Conservation (phyloP, 768 basidiomycete species). For the Terana coerulea region DNA sequence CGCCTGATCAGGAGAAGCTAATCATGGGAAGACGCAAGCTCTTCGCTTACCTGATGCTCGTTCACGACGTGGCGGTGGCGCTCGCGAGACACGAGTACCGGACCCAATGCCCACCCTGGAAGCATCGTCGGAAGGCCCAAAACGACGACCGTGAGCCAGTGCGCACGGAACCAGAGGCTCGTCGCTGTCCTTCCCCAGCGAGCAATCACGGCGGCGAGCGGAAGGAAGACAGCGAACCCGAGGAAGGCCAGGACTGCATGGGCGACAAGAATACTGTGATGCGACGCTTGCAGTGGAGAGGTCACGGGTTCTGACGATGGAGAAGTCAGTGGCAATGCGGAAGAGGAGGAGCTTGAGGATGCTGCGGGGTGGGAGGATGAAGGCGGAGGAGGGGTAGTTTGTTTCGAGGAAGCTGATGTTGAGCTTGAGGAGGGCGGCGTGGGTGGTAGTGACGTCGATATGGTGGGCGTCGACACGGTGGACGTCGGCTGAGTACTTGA, state of each 20-base stretch:
- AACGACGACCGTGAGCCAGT: conserved; percentile 46
- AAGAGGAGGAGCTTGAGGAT: conserved; percentile 2
- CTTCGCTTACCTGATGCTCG: conserved; percentile 39
- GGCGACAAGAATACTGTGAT: conserved; percentile 38
- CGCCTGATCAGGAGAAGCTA: background rate
- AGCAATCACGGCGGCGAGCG: conserved; percentile 48
- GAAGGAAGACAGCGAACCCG: conserved; percentile 56
- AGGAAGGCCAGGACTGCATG: conserved; percentile 50
- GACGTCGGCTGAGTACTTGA: background rate
- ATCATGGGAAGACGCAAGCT: conserved; percentile 9
- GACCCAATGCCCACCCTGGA: conserved; percentile 46
- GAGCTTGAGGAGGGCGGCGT: background rate
- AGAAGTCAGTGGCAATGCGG: conserved; percentile 13
- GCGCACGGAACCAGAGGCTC: conserved; percentile 52
- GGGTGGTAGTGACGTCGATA: background rate
- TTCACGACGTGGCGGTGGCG: conserved; percentile 41
- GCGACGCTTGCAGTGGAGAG: conserved; percentile 19
- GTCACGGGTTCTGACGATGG: conserved; percentile 3
- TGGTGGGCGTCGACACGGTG: background rate
- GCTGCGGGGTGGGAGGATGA: background rate
- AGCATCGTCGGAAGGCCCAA: conserved; percentile 48
- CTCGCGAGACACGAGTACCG: conserved; percentile 40
- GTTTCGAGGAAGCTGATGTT: background rate
- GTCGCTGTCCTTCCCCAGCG: conserved; percentile 51
- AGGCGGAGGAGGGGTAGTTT: background rate